These are phyloP conservation scores for Umbelopsis ramanniana DNA, from an alignment of 192 early-diverging fungal species.

Conservation along the genomic window DNA sequence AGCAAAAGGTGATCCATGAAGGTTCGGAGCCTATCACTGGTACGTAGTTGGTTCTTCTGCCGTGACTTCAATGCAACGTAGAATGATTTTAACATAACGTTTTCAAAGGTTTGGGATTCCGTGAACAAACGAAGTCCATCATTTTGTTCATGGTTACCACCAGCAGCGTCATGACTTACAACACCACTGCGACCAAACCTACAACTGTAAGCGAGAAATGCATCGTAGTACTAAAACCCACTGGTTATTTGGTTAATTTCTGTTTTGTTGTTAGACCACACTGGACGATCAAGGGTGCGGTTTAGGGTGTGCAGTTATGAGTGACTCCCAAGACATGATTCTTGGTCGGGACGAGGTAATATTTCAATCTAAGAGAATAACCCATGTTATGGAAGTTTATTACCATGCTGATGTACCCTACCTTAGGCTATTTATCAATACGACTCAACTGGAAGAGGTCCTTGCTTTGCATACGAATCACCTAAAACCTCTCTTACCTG, in stretches of 20 bases:
- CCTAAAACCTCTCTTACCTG: constrained; percentile 70
- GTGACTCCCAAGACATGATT: constrained; percentile 78
- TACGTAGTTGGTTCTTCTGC: constrained; percentile 41
- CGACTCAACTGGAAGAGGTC: constrained; percentile 86
- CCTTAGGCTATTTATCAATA: constrained; percentile 86
- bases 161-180: constrained; percentile 61
- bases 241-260: not conserved
- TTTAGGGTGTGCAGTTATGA: constrained; percentile 74
- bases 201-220: constrained; percentile 21
- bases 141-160: constrained; percentile 75
- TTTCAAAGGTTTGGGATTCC: constrained; percentile 69
- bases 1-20: constrained; percentile 82
- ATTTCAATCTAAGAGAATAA: not conserved
- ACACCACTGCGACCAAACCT: constrained; percentile 52
- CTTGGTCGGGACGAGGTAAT: constrained; percentile 81
- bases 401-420: not conserved
- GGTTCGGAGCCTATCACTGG: constrained; percentile 87
- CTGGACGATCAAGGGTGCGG: constrained; percentile 88
- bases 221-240: not conserved
- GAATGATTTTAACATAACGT: not conserved
- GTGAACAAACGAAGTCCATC: constrained; percentile 64
- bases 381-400: not conserved
- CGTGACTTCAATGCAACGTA: not conserved
- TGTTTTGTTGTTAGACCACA: constrained; percentile 36
- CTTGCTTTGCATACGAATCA: constrained; percentile 89